A percentile compares a stretch with the other conserved stretches of the same genome.
phyloP scores from a whole-genome alignment of 2,329 filamentous ascomycete species.

The Hymenoscyphus infarciens region DNA sequence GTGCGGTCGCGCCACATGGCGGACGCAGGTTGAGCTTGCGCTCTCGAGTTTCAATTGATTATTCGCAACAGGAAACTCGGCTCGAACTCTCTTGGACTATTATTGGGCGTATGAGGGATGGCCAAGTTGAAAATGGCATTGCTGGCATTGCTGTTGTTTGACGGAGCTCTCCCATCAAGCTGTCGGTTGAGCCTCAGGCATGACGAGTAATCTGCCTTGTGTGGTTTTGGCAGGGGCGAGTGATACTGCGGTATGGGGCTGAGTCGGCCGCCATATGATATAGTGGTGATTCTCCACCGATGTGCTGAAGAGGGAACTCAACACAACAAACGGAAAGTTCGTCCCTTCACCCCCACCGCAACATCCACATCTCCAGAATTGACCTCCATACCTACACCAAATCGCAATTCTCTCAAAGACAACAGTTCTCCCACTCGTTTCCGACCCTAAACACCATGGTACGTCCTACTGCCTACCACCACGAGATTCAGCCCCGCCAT shows the following conservation, averaged over 20 bases:
- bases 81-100: not conserved
- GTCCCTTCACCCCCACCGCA: not conserved
- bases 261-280: conserved; percentile 10
- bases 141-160: conserved; percentile 11
- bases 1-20: conserved; percentile 99
- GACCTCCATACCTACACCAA: not conserved
- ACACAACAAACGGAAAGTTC: not conserved
- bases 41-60: conserved; percentile 12
- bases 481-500: conserved; percentile 28
- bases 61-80: not conserved
- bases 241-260: conserved; percentile 5
- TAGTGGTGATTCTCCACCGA: conserved; percentile 3
- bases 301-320: conserved; percentile 1
- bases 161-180: conserved; percentile 6
- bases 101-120: not conserved
- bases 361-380: conserved; percentile 1
- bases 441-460: conserved; percentile 24
- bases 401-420: conserved; percentile 3
- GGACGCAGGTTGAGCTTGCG: conserved; percentile 35
- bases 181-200: conserved; percentile 9
- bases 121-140: conserved; percentile 15
- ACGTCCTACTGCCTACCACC: conserved; percentile 13
- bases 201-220: not conserved
- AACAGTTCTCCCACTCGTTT: conserved; percentile 10
- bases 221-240: not conserved